These are phyloP conservation scores for Suillus americanus DNA, from an alignment of 768 basidiomycete genomes.

Conservation along the genomic window DNA sequence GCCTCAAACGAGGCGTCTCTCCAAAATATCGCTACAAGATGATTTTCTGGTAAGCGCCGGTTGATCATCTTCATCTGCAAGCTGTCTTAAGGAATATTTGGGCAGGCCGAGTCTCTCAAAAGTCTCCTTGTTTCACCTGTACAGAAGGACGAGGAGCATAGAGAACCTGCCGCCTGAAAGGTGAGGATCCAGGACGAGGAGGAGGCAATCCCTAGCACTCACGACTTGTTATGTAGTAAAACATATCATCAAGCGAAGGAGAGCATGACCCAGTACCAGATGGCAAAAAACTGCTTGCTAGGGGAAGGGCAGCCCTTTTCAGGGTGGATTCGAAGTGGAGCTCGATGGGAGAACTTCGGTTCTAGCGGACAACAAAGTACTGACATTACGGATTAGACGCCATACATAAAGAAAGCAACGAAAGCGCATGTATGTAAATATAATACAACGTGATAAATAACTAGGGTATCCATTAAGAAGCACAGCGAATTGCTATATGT, in stretches of 20 bases:
- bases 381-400: constrained; percentile 2
- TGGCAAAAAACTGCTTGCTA: constrained; percentile 48
- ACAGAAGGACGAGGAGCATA: constrained; percentile 24
- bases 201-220: not conserved
- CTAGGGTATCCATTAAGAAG: not conserved
- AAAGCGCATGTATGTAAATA: not conserved
- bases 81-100: not conserved
- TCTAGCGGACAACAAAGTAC: constrained; percentile 8
- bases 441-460: not conserved
- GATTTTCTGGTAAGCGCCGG: constrained; percentile 55
- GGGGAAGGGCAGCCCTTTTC: constrained; percentile 48
- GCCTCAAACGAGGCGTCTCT: constrained; percentile 73
- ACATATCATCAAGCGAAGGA: constrained; percentile 50
- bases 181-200: constrained; percentile 9
- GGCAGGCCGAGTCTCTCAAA: constrained; percentile 54
- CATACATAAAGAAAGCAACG: constrained; percentile 1
- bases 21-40: constrained; percentile 64
- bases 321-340: constrained; percentile 63
- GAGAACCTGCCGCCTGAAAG: constrained; percentile 12
- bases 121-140: constrained; percentile 52
- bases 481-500: not conserved
- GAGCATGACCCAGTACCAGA: constrained; percentile 43
- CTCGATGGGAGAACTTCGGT: constrained; percentile 52
- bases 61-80: not conserved
- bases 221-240: constrained; percentile 13